Evolutionary conservation across 257 asterid genomes (phyloP).

Genomic region (Rauvolfia tetraphylla): DNA sequence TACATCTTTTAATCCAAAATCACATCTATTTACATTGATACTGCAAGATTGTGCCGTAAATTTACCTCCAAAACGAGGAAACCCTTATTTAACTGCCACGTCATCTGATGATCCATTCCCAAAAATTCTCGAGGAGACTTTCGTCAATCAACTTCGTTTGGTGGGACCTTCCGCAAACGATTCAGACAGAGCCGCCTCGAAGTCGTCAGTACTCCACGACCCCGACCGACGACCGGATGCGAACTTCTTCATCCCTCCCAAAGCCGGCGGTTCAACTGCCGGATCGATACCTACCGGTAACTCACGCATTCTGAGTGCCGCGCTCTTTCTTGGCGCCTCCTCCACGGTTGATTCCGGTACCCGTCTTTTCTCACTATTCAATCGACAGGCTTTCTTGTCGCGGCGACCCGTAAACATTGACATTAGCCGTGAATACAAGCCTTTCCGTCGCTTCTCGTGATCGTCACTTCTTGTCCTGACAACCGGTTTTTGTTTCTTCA

Average conservation of each 20-base stretch:
- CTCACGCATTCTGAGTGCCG: slow-evolving; percentile 21
- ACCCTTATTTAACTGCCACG: slow-evolving; percentile 11
- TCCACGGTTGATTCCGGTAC: slow-evolving; percentile 27
- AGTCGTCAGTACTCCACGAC: slow-evolving; percentile 49
- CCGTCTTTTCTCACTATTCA: slow-evolving; percentile 28
- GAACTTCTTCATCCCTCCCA: slow-evolving; percentile 68
- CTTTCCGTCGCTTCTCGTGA: slow-evolving; percentile 38
- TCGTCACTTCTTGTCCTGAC: slow-evolving; percentile 32
- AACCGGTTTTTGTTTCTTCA: slow-evolving; percentile 30
- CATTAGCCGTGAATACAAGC: slow-evolving; percentile 47
- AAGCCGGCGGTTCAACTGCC: slow-evolving; percentile 46
- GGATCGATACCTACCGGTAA: slow-evolving; percentile 30
- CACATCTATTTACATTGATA: slow-evolving; percentile 21
- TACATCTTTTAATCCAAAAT: slow-evolving; percentile 7
- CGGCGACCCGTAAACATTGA: slow-evolving; percentile 45
- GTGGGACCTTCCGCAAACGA: slow-evolving; percentile 23
- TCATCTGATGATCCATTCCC: not conserved
- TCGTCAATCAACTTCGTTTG: slow-evolving; percentile 21
- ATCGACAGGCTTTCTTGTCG: slow-evolving; percentile 22
- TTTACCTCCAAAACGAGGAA: slow-evolving; percentile 13
- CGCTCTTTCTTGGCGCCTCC: slow-evolving; percentile 36
- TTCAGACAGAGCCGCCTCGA: slow-evolving; percentile 29
- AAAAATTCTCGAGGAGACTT: slow-evolving; percentile 11
- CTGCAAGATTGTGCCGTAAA: slow-evolving; percentile 5
- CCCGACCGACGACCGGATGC: slow-evolving; percentile 69